Conservation (phyloP, 2,329 filamentous ascomycete genomes). For the Penicillium sp. region DNA sequence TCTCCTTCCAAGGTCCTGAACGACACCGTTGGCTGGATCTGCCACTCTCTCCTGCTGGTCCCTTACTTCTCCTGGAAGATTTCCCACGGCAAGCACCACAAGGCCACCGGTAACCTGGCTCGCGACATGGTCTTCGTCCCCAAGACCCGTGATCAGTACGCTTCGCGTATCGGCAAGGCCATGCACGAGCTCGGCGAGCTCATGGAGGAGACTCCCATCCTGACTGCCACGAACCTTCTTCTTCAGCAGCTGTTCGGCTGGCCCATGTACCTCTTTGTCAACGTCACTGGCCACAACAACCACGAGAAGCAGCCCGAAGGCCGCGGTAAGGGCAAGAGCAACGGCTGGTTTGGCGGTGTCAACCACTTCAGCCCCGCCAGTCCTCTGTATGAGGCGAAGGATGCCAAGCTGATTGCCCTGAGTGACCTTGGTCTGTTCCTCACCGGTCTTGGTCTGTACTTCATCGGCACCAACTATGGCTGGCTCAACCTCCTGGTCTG, state of each 20-base stretch:
- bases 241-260: slow-evolving; percentile 87
- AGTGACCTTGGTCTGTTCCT: slow-evolving; percentile 77
- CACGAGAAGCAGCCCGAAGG: slow-evolving; percentile 89
- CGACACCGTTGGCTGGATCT: slow-evolving; percentile 85
- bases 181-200: slow-evolving; percentile 81
- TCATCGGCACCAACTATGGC: slow-evolving; percentile 71
- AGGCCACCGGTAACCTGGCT: slow-evolving; percentile 94
- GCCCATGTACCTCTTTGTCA: slow-evolving; percentile 84
- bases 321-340: slow-evolving; percentile 85
- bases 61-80: slow-evolving; percentile 99
- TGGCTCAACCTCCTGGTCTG: slow-evolving; percentile 84
- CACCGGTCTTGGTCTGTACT: slow-evolving; percentile 57
- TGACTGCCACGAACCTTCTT: slow-evolving; percentile 68
- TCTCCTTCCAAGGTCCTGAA: slow-evolving; percentile 87
- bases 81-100: slow-evolving; percentile 99
- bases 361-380: slow-evolving; percentile 91
- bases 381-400: slow-evolving; percentile 86
- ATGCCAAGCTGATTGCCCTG: slow-evolving; percentile 78
- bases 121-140: slow-evolving; percentile 99
- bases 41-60: slow-evolving; percentile 82
- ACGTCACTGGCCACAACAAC: slow-evolving; percentile 94
- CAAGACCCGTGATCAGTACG: slow-evolving; percentile 77
- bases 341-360: slow-evolving; percentile 73
- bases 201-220: slow-evolving; percentile 88
- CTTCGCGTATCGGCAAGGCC: slow-evolving; percentile 66